phyloP scores from a whole-genome alignment of 306 rosid species.

The Cyclanthera cordifolia region DNA sequence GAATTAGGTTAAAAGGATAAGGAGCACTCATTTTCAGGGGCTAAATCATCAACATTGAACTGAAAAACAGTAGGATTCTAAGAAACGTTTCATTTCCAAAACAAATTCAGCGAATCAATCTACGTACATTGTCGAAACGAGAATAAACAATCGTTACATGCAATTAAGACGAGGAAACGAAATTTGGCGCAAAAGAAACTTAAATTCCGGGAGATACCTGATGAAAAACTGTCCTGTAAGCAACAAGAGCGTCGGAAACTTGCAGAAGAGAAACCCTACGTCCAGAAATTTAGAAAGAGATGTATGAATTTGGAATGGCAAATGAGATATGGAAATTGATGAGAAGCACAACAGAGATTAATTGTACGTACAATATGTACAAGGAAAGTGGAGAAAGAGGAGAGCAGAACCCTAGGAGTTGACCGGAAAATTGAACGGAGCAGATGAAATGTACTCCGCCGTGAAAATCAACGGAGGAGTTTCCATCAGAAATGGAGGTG shows the following conservation, averaged over 20 bases:
- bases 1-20: not conserved
- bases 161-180: not conserved
- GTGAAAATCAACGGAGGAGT: not conserved
- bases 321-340: not conserved
- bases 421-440: not conserved
- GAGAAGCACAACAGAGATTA: not conserved
- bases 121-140: not conserved
- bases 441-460: slow-evolving; percentile 4
- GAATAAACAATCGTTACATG: not conserved
- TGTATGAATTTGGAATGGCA: not conserved
- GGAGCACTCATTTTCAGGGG: not conserved
- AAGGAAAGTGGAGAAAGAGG: not conserved
- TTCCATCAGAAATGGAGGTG: not conserved
- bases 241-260: not conserved
- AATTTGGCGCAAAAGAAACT: not conserved
- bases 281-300: not conserved
- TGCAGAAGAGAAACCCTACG: not conserved
- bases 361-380: slow-evolving; percentile 10
- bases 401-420: not conserved
- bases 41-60: not conserved
- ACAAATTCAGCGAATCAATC: not conserved
- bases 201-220: not conserved
- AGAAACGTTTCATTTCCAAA: not conserved
- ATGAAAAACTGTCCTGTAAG: not conserved
- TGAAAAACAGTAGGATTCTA: not conserved